phyloP scores from a whole-genome alignment of 768 basidiomycete species.

The Galerina marginata region DNA sequence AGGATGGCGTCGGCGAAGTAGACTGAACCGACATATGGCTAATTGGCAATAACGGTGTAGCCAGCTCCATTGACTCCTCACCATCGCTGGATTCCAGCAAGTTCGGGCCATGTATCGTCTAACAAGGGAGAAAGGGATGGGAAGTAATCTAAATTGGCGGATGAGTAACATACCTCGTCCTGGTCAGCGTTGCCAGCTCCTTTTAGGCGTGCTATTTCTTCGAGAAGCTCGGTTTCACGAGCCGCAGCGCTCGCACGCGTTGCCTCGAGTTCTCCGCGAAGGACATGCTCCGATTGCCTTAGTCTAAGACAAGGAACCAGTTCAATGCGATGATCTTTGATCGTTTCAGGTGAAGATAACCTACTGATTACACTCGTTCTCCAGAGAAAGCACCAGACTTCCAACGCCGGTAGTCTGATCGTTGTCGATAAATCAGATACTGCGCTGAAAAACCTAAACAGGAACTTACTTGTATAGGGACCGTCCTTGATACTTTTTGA shows the following conservation, averaged over 20 bases:
- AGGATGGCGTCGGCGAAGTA: slow-evolving; percentile 10
- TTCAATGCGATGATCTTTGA: background rate
- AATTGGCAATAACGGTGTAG: slow-evolving; percentile 51
- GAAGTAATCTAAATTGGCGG: background rate
- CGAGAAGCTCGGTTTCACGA: slow-evolving; percentile 39
- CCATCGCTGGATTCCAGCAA: slow-evolving; percentile 25
- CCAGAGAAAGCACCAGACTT: slow-evolving; percentile 20
- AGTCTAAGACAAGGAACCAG: slow-evolving; percentile 27
- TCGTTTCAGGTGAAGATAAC: background rate
- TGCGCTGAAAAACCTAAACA: background rate
- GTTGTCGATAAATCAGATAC: background rate
- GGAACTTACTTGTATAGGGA: background rate
- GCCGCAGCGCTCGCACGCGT: slow-evolving; percentile 24
- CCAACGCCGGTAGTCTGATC: background rate
- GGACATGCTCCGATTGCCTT: slow-evolving; percentile 29
- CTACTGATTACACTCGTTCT: slow-evolving; percentile 42
- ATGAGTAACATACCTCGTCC: slow-evolving; percentile 3
- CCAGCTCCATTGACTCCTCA: slow-evolving; percentile 58
- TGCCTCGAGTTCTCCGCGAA: slow-evolving; percentile 35
- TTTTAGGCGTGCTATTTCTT: slow-evolving; percentile 29
- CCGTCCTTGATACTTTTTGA: background rate
- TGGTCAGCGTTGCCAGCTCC: slow-evolving; percentile 1
- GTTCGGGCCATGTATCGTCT: slow-evolving; percentile 5
- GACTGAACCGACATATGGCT: background rate
- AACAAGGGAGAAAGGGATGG: background rate